A percentile compares a stretch with the other conserved stretches of the same genome.
Conservation (phyloP, 2,329 filamentous ascomycete genomes). For the Paraconiothyrium brasiliense region DNA sequence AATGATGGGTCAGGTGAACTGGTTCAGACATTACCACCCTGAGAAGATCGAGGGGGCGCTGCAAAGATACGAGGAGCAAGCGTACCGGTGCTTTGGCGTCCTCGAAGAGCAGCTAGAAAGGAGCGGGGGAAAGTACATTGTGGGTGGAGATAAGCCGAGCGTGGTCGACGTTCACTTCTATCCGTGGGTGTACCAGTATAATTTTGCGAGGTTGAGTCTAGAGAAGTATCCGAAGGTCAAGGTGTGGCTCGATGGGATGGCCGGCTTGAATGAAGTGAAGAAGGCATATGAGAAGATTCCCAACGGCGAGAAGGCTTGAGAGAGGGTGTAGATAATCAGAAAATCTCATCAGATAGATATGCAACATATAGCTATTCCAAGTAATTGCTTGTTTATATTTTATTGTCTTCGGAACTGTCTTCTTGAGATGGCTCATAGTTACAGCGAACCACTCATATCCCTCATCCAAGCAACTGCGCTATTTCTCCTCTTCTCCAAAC, state of each 20-base stretch:
- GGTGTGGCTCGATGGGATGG: constrained; percentile 57
- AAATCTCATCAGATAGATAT: too few relatives aligned
- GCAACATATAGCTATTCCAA: too few relatives aligned
- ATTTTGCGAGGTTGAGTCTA: neutral
- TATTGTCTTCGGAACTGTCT: constrained; percentile 59
- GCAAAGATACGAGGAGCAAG: constrained; percentile 8
- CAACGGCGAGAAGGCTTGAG: constrained; percentile 73
- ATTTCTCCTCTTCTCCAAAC: constrained; percentile 52
- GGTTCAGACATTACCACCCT: constrained; percentile 9
- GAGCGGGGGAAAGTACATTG: constrained; percentile 4
- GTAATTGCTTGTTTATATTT: constrained; percentile 76
- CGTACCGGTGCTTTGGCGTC: constrained; percentile 11
- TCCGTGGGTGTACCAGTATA: constrained; percentile 10
- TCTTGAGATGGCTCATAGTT: neutral
- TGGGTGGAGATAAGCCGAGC: neutral
- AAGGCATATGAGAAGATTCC: constrained; percentile 27
- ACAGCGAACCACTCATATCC: too few relatives aligned
- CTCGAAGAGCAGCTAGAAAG: constrained; percentile 1
- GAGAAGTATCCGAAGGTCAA: constrained; percentile 73
- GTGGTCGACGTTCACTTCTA: constrained; percentile 9
- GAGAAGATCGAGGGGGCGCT: constrained; percentile 6
- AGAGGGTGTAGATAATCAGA: too few relatives aligned
- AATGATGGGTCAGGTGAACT: constrained; percentile 13
- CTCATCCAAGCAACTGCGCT: neutral
- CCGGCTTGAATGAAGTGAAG: constrained; percentile 29